Percentiles rank a stretch among this genome's conserved stretches.
Evolutionary conservation across 2,329 filamentous ascomycete species (phyloP).

Genomic region (Verticillium isaacii): DNA sequence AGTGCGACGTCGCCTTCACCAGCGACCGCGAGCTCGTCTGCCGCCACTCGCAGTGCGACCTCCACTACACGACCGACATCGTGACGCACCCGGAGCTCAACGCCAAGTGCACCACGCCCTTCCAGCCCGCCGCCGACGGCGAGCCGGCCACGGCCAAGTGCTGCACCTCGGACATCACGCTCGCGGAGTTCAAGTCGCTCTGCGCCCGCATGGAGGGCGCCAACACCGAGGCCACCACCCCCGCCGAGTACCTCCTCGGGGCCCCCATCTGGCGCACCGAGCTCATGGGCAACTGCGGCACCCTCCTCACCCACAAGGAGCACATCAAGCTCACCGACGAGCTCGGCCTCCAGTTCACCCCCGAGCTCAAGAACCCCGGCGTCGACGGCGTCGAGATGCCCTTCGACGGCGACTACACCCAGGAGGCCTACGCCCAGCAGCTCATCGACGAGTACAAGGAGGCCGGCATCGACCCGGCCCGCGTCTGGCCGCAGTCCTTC

Average conservation of each 20-base stretch:
- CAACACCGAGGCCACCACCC: slow-evolving; percentile 53
- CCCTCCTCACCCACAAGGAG: slow-evolving; percentile 55
- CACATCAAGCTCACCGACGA: slow-evolving; percentile 56
- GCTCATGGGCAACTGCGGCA: slow-evolving; percentile 60
- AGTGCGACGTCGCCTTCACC: slow-evolving; percentile 66
- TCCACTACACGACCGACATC: slow-evolving; percentile 67
- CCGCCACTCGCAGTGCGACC: slow-evolving; percentile 62
- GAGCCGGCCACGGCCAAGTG: slow-evolving; percentile 56
- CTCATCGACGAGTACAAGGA: slow-evolving; percentile 55
- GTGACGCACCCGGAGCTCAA: slow-evolving; percentile 56
- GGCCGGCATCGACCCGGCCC: slow-evolving; percentile 44
- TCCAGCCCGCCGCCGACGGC: slow-evolving; percentile 49
- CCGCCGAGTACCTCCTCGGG: slow-evolving; percentile 51
- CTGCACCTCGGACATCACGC: slow-evolving; percentile 68
- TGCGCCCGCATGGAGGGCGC: slow-evolving; percentile 68
- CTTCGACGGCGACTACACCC: slow-evolving; percentile 59
- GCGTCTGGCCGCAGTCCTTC: slow-evolving; percentile 63
- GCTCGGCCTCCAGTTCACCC: slow-evolving; percentile 58
- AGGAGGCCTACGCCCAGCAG: slow-evolving; percentile 60
- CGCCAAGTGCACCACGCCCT: slow-evolving; percentile 58
- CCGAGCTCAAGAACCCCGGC: slow-evolving; percentile 63
- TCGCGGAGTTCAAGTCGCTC: slow-evolving; percentile 61
- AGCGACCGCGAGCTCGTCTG: slow-evolving; percentile 62
- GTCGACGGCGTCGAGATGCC: slow-evolving; percentile 71
- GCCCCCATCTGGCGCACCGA: slow-evolving; percentile 61